Base-by-base conservation (phyloP, 129 eudicot species). In the Centella asiatica region DNA sequence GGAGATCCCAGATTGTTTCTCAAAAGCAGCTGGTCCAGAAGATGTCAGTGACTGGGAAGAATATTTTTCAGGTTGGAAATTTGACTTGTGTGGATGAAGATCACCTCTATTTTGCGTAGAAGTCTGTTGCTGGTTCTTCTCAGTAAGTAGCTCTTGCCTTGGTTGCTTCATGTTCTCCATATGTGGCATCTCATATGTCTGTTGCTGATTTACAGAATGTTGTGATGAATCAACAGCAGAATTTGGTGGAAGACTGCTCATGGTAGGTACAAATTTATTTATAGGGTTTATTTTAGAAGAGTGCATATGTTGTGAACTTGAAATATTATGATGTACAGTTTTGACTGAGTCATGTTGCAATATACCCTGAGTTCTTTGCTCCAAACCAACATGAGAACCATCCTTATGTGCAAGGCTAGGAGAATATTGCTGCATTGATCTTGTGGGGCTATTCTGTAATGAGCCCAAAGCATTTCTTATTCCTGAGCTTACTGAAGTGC, bases 111-210 rank as follows among this genome's bases (percentile, higher is more conserved):
- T 56, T 20, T n/a, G 62, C 62, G n/a, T 22, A 3, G 9, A 36
- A 25, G 61, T 26, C 62, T 70, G 68, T 47, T 53, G 45, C 15
- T 49, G n/a, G 28, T 67, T 67, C 31, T 25, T 25, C 71, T 66
- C 50, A n/a, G 18, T 6, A 29, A 29, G 9, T 10, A 23, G 12
- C 45, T 64, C 58, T 15, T 68, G 72, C 72, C 44, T 22, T 24
- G 62, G 62, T 22, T 45, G 73, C 51, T 8, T 34, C 49, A 27
- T 27, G 1, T 55, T 55, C 33, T 33, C 63, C 7, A 23, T 20
- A n/a, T 37, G 31, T 31, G 37, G 7, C 44, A 36, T 59, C 1
- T 59, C 29, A 36, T 32, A 27, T 32, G 2, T 29, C 8, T 8
- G 25, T 56, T 56, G 31, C 12, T 56, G 44, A 9, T 56, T 56